Conservation (phyloP, 768 basidiomycete species). For the Pleurotus cornucopiae region DNA sequence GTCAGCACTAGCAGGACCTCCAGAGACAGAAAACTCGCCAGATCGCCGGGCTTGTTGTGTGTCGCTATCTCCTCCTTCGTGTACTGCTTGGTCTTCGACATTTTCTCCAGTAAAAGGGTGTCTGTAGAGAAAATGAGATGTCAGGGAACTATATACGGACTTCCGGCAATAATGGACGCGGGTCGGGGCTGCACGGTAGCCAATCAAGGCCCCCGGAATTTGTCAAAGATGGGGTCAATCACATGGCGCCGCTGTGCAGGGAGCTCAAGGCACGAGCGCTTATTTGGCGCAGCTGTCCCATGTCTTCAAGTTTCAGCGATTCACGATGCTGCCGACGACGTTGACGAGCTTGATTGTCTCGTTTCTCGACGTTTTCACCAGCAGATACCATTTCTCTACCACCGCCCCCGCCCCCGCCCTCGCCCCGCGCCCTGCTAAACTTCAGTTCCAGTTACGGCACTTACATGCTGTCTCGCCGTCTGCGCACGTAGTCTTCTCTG, state of each 20-base stretch:
- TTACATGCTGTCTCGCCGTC: slow-evolving; percentile 50
- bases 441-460: slow-evolving; percentile 58
- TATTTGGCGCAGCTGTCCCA: too few species aligned
- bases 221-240: neutral
- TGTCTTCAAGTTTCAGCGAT: too few species aligned
- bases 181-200: neutral
- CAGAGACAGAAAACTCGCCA: neutral
- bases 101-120: neutral
- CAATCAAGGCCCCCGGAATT: neutral
- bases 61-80: slow-evolving; percentile 5
- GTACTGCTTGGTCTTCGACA: slow-evolving; percentile 5
- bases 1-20: neutral
- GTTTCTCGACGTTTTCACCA: slow-evolving; percentile 28
- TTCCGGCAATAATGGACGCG: neutral
- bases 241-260: slow-evolving; percentile 11
- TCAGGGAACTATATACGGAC: neutral
- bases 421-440: slow-evolving; percentile 11
- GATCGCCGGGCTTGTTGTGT: slow-evolving; percentile 7
- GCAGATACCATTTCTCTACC: slow-evolving; percentile 8
- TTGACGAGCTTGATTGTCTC: slow-evolving; percentile 45
- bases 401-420: slow-evolving; percentile 8
- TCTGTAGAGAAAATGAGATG: neutral
- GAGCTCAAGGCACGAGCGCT: too few species aligned
- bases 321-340: slow-evolving; percentile 39
- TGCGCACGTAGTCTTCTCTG: slow-evolving; percentile 52